Evolutionary conservation across 164 flowering plant genomes (phyloP), one percentile per base, ranked within the genome.

Genomic region (Liriodendron chinense): DNA sequence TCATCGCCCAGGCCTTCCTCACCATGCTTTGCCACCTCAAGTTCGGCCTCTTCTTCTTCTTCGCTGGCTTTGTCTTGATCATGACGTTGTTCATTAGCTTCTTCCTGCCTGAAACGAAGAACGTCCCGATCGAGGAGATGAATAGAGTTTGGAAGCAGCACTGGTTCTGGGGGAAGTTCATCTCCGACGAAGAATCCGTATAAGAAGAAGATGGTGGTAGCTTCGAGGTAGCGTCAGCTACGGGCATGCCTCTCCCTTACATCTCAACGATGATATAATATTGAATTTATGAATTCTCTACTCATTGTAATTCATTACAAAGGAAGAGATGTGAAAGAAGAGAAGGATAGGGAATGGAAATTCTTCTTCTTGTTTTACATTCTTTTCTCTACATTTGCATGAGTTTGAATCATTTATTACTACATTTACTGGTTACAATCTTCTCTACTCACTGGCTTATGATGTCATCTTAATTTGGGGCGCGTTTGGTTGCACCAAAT

Each of bases 41-140:
- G 61, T 79, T 67, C 68, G 78, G 78, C 70, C 64, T 79, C 56
- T 79, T 79, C 78, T 75, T 75, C 76, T 76, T 79, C 76, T 79
- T 79, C 23, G 78, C 64, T 0, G 75, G 47, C 25, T 79, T 57
- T n/a, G 78, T 72, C 28, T 18, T 79, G 18, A 23, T 76, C 20
- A 72, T 72, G 78, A 79, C 81, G 28, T 47, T 76, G 21, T 79
- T 79, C 73, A 75, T 79, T 59, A 75, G 8, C 76, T 67, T 79
- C 69, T 79, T 79, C 76, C 16, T 79, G 70, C 81, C 81, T 1
- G 81, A 79, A 76, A 79, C 81, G 9, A 79, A 68, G 76, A 68
- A 72, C 12, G 70, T 79, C 2, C 81, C 76, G 1, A 79, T 79
- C 13, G 81, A 79, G 57, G 81, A 79, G 70, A 79, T 79, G 81